Conservation (phyloP, 805 yeast genomes). For the Saturnispora hagleri region DNA sequence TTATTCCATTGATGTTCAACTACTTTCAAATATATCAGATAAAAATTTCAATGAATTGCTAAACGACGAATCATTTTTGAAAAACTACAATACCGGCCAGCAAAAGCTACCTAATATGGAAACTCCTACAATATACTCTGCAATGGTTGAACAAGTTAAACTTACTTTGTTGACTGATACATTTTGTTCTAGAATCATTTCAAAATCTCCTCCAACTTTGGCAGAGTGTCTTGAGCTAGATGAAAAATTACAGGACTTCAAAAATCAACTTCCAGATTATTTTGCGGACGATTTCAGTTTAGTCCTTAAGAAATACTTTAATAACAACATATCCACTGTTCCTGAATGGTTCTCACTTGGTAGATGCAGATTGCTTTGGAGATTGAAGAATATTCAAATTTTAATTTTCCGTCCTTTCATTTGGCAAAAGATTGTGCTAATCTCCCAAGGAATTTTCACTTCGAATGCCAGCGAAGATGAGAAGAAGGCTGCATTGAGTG, state of each 20-base stretch:
- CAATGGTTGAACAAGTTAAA: constrained; percentile 45
- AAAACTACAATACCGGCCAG: constrained; percentile 7
- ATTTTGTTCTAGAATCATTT: constrained; percentile 38
- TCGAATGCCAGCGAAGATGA: constrained; percentile 10
- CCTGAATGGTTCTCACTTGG: constrained; percentile 49
- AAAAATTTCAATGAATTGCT: constrained; percentile 25
- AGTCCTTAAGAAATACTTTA: neutral
- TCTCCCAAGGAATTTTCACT: constrained; percentile 13
- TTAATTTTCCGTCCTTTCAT: constrained; percentile 48
- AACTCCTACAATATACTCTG: constrained; percentile 50
- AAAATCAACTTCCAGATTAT: constrained; percentile 35
- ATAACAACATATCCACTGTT: constrained; percentile 10
- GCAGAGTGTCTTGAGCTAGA: constrained; percentile 43
- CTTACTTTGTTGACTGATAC: constrained; percentile 40
- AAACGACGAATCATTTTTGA: constrained; percentile 15
- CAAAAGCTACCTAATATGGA: constrained; percentile 19
- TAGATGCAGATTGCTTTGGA: constrained; percentile 47
- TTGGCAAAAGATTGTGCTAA: constrained; percentile 34
- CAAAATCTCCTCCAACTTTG: constrained; percentile 40
- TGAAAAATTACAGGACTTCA: constrained; percentile 32
- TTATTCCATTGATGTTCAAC: constrained; percentile 38
- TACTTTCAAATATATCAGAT: constrained; percentile 45
- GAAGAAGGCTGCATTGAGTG: constrained; percentile 18
- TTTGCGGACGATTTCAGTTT: constrained; percentile 5
- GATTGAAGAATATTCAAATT: constrained; percentile 47